Conservation (phyloP, 1,284 basidiomycete genomes). For the Ganoderma sinense region DNA sequence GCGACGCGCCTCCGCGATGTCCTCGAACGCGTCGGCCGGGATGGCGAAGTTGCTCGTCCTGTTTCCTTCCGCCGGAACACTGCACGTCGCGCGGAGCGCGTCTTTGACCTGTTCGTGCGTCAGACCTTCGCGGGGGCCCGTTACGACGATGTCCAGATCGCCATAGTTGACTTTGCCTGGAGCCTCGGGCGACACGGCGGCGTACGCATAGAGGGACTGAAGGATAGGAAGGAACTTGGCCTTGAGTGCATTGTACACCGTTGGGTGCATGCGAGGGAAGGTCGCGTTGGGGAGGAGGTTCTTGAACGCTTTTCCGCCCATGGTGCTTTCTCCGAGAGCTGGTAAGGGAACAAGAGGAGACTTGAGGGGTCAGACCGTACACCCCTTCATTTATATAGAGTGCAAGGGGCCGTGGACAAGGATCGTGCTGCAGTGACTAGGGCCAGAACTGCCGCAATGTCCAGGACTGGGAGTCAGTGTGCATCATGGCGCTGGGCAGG, state of each 20-base stretch:
- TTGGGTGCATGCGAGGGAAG: slow-evolving; percentile 66
- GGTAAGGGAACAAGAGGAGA: background rate
- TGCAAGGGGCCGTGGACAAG: background rate
- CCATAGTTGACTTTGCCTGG: slow-evolving; percentile 71
- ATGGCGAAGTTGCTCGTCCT: slow-evolving; percentile 71
- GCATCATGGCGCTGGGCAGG: background rate
- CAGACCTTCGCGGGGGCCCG: slow-evolving; percentile 44
- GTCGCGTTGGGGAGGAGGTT: slow-evolving; percentile 48
- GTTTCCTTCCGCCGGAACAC: slow-evolving; percentile 55
- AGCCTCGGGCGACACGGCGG: slow-evolving; percentile 62
- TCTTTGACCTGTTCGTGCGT: slow-evolving; percentile 50
- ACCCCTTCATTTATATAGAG: background rate
- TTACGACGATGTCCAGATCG: slow-evolving; percentile 71
- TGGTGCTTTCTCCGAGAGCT: slow-evolving; percentile 33
- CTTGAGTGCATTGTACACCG: slow-evolving; percentile 60
- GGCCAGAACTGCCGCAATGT: background rate
- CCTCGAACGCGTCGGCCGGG: slow-evolving; percentile 40
- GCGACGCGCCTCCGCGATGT: slow-evolving; percentile 13
- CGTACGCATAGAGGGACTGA: slow-evolving; percentile 53
- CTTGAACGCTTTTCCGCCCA: slow-evolving; percentile 76
- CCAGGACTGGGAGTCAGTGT: background rate
- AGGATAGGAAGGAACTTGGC: slow-evolving; percentile 49
- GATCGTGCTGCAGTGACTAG: slow-evolving; percentile 8
- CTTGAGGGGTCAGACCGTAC: background rate
- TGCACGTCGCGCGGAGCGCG: slow-evolving; percentile 56